Percentiles rank a stretch among this genome's conserved stretches.
Conservation (phyloP, 2,329 filamentous ascomycete species). For the Elsinoe perseae region DNA sequence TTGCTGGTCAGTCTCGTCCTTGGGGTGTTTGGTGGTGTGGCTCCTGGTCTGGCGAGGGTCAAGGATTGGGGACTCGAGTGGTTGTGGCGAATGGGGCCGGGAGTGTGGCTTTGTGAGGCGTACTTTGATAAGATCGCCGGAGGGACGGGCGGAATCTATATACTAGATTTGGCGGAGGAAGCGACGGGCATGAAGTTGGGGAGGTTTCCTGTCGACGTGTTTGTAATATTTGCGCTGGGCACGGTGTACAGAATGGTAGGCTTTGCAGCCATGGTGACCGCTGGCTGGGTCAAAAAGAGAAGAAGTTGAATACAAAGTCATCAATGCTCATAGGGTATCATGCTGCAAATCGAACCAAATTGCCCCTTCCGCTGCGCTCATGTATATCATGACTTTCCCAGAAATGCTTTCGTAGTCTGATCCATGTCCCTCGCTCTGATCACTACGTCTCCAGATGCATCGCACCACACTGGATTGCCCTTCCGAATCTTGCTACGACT, state of each 20-base stretch:
- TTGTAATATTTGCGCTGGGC: slow-evolving; percentile 13
- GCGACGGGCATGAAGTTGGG: slow-evolving; percentile 42
- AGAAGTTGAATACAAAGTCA: neutral
- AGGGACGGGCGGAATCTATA: slow-evolving; percentile 46
- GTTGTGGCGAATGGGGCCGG: slow-evolving; percentile 49
- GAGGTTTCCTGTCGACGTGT: slow-evolving; percentile 40
- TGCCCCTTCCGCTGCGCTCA: no score
- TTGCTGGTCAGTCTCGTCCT: slow-evolving; percentile 27
- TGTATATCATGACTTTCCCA: neutral
- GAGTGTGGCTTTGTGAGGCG: slow-evolving; percentile 49
- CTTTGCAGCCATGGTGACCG: neutral
- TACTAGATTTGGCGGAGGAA: slow-evolving; percentile 40
- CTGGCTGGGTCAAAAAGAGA: slow-evolving; percentile 3
- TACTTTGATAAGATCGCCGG: slow-evolving; percentile 48
- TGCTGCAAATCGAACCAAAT: neutral
- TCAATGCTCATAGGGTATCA: neutral
- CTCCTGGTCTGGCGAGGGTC: slow-evolving; percentile 44
- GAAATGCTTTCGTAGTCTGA: neutral
- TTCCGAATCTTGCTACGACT: slow-evolving; percentile 56
- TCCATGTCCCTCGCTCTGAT: slow-evolving; percentile 38
- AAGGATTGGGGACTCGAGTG: slow-evolving; percentile 47
- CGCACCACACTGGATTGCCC: slow-evolving; percentile 58
- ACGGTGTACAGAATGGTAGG: slow-evolving; percentile 10
- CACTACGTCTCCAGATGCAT: slow-evolving; percentile 50
- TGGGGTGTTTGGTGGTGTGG: slow-evolving; percentile 32